These are phyloP conservation scores for Pyrus communis DNA, from an alignment of 306 rosid species.

Conservation along the genomic window DNA sequence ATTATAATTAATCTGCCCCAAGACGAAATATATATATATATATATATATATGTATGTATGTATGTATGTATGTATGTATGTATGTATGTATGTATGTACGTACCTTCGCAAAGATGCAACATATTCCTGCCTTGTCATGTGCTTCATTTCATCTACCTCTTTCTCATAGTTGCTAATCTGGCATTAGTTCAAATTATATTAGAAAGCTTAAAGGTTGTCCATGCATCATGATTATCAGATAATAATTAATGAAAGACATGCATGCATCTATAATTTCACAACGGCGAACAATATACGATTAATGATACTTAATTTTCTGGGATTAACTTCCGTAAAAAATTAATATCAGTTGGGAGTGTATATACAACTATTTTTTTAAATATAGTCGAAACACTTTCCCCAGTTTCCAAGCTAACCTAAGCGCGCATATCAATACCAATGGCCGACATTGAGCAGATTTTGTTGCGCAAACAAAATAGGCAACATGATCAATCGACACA, in stretches of 20 bases:
- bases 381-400: background rate
- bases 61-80: conserved; percentile 1
- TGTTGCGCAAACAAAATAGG: background rate
- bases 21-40: too few relatives aligned
- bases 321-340: background rate
- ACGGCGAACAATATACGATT: background rate
- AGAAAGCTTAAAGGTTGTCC: background rate
- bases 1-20: background rate
- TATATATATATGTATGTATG: too few relatives aligned
- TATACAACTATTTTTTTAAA: background rate
- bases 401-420: background rate
- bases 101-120: conserved; percentile 96
- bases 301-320: background rate
- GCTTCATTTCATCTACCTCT: conserved; percentile 85
- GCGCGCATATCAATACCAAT: background rate
- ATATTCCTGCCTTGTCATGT: conserved; percentile 91
- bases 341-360: background rate
- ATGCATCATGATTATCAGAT: background rate
- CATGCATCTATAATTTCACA: background rate
- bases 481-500: background rate
- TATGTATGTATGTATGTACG: background rate
- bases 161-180: conserved; percentile 80
- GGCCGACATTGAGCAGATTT: conserved; percentile 10
- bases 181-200: background rate
- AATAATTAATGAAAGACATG: background rate